These are phyloP conservation scores for Rhodotorula babjevae DNA, from an alignment of 768 basidiomycete species.

Conservation along the genomic window DNA sequence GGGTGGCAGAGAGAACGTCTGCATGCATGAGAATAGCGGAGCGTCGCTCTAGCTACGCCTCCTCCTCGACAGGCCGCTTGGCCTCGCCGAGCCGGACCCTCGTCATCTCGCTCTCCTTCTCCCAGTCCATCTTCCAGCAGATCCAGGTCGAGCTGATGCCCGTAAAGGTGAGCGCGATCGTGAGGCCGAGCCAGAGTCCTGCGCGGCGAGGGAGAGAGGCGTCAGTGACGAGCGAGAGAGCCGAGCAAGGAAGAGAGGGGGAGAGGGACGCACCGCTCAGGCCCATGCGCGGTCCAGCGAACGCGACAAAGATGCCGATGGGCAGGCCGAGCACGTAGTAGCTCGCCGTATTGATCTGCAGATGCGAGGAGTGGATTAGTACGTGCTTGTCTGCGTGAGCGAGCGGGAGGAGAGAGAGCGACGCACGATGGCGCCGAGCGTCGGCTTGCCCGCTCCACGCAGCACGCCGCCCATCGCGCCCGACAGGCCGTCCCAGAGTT, in stretches of 20 bases:
- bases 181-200: slow-evolving; percentile 42
- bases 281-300: slow-evolving; percentile 32
- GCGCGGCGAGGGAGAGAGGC: not conserved
- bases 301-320: slow-evolving; percentile 37
- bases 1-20: no score
- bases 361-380: not conserved
- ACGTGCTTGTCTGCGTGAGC: not conserved
- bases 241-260: no score
- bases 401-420: not conserved
- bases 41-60: not conserved
- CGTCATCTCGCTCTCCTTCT: slow-evolving; percentile 18
- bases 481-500: slow-evolving; percentile 64
- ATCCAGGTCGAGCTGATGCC: slow-evolving; percentile 21
- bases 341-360: slow-evolving; percentile 37
- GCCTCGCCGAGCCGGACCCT: slow-evolving; percentile 19
- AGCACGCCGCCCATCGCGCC: slow-evolving; percentile 71
- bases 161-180: slow-evolving; percentile 35
- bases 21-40: no score
- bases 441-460: slow-evolving; percentile 75
- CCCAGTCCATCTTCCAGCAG: slow-evolving; percentile 35
- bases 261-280: slow-evolving; percentile 25
- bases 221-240: not conserved
- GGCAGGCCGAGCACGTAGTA: slow-evolving; percentile 32
- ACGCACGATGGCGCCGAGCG: slow-evolving; percentile 36
- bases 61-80: slow-evolving; percentile 20